Evolutionary conservation across 108 stramenopile genomes (phyloP), one percentile per base, ranked within the genome.

Genomic region (Cyclotella kingstonii): DNA sequence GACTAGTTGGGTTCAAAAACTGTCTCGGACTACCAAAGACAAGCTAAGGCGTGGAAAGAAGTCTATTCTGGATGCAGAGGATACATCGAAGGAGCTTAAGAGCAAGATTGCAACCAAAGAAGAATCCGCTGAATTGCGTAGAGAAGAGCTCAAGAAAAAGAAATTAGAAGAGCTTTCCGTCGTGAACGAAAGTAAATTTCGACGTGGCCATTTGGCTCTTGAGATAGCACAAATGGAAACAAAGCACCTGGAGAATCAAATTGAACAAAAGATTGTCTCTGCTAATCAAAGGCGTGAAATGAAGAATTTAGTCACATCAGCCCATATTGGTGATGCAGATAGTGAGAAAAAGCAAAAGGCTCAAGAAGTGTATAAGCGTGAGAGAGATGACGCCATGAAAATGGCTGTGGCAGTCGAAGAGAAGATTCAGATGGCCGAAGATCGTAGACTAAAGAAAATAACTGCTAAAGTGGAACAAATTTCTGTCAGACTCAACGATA

Each of bases 251-350:
- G 56, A 58, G 29, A 67, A 49, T 11, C 22, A 41, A 26, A 26
- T 49, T 19, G 42, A 62, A 11, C 27, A 70, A 42, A 52, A 70
- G 51, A 50, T 62, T 28, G 22, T 29, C n/a, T 44, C 60, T 1
- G 60, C 68, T 1, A 42, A 46, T 43, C 54, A 46, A 30, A 49
- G 67, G 11, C 33, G 52, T 11, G 60, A 69, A 25, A 46, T 53
- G 60, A 31, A 35, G 0, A 17, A 46, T n/a, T 38, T 57, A 15
- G 19, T 57, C 27, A 57, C 26, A 21, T 18, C 18, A 3, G 21
- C 36, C 33, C 25, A 43, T 11, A 47, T 55, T 25, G 25, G 28
- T 19, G 54, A 66, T 26, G 18, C 46, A 4, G 45, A 44, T 15
- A 55, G 45, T 3, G 36, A 57, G 4, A 57, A 57, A 30, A 54